Conservation (phyloP, 2,329 filamentous ascomycete species). For the Sclerotinia borealis region DNA sequence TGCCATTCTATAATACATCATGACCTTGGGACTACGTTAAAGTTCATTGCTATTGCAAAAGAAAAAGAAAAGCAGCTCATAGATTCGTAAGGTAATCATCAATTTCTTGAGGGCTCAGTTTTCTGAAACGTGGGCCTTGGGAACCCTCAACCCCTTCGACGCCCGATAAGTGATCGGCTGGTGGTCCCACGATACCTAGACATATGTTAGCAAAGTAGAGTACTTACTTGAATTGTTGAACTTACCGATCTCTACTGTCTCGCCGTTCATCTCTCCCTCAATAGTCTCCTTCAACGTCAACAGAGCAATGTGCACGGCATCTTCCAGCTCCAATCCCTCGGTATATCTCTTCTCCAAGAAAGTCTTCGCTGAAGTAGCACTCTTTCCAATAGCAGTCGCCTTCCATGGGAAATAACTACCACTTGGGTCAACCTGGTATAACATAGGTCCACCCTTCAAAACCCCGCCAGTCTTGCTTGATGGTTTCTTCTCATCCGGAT, state of each 20-base stretch:
- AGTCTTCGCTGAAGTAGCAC: slow-evolving; percentile 95
- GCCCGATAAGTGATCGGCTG: slow-evolving; percentile 86
- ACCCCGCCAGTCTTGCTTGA: slow-evolving; percentile 90
- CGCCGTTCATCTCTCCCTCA: slow-evolving; percentile 97
- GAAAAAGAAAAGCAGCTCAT: slow-evolving; percentile 38
- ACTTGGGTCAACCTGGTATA: slow-evolving; percentile 99
- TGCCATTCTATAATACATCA: slow-evolving; percentile 36
- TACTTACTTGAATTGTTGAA: slow-evolving; percentile 12
- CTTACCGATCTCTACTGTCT: slow-evolving; percentile 95
- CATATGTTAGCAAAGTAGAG: slow-evolving; percentile 26
- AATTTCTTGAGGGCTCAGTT: slow-evolving; percentile 95
- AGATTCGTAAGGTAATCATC: slow-evolving; percentile 99
- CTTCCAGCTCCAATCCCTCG: slow-evolving; percentile 92
- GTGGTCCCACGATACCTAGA: slow-evolving; percentile 86
- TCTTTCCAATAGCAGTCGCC: slow-evolving; percentile 97
- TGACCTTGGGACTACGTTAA: slow-evolving; percentile 17
- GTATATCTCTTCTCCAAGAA: slow-evolving; percentile 99
- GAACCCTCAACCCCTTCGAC: slow-evolving; percentile 84
- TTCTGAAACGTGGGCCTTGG: slow-evolving; percentile 81
- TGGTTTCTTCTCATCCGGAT: slow-evolving; percentile 64
- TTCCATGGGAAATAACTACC: slow-evolving; percentile 99
- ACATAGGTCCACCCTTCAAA: slow-evolving; percentile 88
- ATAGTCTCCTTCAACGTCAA: slow-evolving; percentile 98
- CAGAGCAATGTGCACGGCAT: slow-evolving; percentile 96
- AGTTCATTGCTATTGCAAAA: slow-evolving; percentile 16